These are phyloP conservation scores for Microcera coccophila DNA, from an alignment of 2,329 filamentous ascomycete species.

Conservation along the genomic window DNA sequence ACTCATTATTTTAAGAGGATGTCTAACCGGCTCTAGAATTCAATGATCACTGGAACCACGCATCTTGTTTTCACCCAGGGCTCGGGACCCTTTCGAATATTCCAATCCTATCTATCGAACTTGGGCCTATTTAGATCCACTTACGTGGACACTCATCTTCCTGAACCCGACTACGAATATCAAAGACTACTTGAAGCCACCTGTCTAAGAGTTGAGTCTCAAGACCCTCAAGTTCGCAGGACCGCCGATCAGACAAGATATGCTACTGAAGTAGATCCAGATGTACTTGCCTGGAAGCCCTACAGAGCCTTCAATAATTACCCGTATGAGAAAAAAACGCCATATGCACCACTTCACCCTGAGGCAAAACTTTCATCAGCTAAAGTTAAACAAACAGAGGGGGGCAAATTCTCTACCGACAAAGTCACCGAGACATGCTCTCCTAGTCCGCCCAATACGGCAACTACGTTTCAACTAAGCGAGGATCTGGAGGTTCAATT, in stretches of 20 bases:
- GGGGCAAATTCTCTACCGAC: too few relatives aligned
- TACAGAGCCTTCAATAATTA: constrained; percentile 17
- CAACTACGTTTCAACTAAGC: too few relatives aligned
- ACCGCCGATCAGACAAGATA: constrained; percentile 11
- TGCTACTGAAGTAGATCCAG: not conserved
- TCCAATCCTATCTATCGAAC: constrained; percentile 27
- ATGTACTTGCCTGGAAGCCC: not conserved
- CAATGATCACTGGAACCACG: constrained; percentile 2
- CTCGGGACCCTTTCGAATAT: constrained; percentile 6
- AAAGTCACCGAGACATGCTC: too few relatives aligned
- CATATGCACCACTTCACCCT: not conserved
- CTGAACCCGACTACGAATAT: constrained; percentile 11
- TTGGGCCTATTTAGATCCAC: constrained; percentile 25
- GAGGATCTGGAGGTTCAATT: too few relatives aligned
- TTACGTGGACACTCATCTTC: constrained; percentile 14
- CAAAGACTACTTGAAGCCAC: constrained; percentile 15
- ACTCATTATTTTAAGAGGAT: not conserved
- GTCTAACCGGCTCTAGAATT: too few relatives aligned
- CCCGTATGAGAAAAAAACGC: constrained; percentile 14
- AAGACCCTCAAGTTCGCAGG: constrained; percentile 4
- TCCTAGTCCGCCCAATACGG: too few relatives aligned
- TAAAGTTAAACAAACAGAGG: too few relatives aligned
- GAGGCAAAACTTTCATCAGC: not conserved
- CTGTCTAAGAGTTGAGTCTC: constrained; percentile 17
- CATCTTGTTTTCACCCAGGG: constrained; percentile 25